Evolutionary conservation across 1,284 basidiomycete genomes (phyloP).

Genomic region (Porogramme epimiltina): DNA sequence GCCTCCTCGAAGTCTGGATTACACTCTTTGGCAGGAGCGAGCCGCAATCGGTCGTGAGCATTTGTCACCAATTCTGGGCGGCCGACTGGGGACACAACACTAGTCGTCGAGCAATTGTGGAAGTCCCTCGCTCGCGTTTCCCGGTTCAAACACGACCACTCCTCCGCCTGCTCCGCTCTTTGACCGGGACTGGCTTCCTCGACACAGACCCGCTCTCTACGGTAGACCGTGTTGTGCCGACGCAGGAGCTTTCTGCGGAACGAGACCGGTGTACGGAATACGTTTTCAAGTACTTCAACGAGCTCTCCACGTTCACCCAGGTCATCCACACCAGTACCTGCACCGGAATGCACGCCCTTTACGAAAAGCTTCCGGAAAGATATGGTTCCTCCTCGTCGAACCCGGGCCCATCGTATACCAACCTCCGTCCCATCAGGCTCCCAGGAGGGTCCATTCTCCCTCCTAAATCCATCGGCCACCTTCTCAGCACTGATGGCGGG

Average conservation of each 20-base stretch:
- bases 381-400: slow-evolving; percentile 53
- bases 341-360: slow-evolving; percentile 65
- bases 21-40: slow-evolving; percentile 81
- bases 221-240: slow-evolving; percentile 45
- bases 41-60: slow-evolving; percentile 61
- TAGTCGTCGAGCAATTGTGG: slow-evolving; percentile 74
- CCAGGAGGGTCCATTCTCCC: slow-evolving; percentile 77
- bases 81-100: slow-evolving; percentile 63
- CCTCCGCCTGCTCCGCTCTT: slow-evolving; percentile 71
- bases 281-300: slow-evolving; percentile 75
- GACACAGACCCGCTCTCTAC: slow-evolving; percentile 67
- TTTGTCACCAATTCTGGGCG: slow-evolving; percentile 81
- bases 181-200: slow-evolving; percentile 72
- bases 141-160: slow-evolving; percentile 78
- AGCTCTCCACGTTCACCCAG: slow-evolving; percentile 76
- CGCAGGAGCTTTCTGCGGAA: slow-evolving; percentile 37
- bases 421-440: slow-evolving; percentile 66
- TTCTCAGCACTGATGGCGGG: slow-evolving; percentile 72
- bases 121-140: slow-evolving; percentile 78
- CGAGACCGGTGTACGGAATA: slow-evolving; percentile 59
- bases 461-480: slow-evolving; percentile 64
- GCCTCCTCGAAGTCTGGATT: slow-evolving; percentile 77
- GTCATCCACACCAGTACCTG: slow-evolving; percentile 64
- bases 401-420: slow-evolving; percentile 63
- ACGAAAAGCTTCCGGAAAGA: slow-evolving; percentile 65